A percentile compares a stretch with the other conserved stretches of the same genome.
phyloP scores from a whole-genome alignment of 2,329 filamentous ascomycete species.

The Hypoxylon sp. region DNA sequence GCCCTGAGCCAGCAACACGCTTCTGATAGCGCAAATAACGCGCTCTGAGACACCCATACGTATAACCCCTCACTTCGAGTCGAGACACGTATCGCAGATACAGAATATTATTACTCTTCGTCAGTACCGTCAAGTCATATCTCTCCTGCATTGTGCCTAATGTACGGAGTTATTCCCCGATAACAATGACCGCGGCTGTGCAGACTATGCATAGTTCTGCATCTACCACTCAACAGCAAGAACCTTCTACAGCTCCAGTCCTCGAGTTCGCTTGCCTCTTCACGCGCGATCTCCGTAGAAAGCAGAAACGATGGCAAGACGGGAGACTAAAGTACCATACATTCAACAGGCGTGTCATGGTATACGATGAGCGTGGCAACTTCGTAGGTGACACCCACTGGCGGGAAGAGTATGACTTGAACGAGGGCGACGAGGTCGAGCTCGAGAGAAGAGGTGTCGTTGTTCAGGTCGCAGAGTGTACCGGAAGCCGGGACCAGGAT shows the following conservation, averaged over 20 bases:
- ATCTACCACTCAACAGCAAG: slow-evolving; percentile 35
- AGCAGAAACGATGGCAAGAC: slow-evolving; percentile 95
- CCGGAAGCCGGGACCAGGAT: slow-evolving; percentile 82
- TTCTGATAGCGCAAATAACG: slow-evolving; percentile 6
- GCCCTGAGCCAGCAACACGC: slow-evolving; percentile 13
- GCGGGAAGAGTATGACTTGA: slow-evolving; percentile 75
- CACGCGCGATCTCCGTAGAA: slow-evolving; percentile 85
- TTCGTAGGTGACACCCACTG: slow-evolving; percentile 89
- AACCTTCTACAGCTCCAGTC: slow-evolving; percentile 69
- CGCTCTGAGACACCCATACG: neutral
- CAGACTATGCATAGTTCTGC: slow-evolving; percentile 44
- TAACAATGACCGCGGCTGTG: slow-evolving; percentile 42
- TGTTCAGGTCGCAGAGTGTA: slow-evolving; percentile 82
- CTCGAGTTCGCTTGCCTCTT: slow-evolving; percentile 88
- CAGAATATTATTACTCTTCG: neutral
- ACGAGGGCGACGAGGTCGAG: slow-evolving; percentile 84
- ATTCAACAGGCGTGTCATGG: slow-evolving; percentile 92
- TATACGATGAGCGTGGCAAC: slow-evolving; percentile 84
- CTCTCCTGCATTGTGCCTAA: neutral
- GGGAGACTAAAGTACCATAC: slow-evolving; percentile 87
- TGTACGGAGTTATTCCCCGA: neutral
- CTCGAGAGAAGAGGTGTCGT: slow-evolving; percentile 81
- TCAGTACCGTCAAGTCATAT: neutral
- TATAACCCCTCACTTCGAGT: neutral
- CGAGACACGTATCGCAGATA: neutral